Percentiles rank a stretch among this genome's conserved stretches.
Conservation (phyloP, 148 eudicot species). For the Rhododendron mucronatum region DNA sequence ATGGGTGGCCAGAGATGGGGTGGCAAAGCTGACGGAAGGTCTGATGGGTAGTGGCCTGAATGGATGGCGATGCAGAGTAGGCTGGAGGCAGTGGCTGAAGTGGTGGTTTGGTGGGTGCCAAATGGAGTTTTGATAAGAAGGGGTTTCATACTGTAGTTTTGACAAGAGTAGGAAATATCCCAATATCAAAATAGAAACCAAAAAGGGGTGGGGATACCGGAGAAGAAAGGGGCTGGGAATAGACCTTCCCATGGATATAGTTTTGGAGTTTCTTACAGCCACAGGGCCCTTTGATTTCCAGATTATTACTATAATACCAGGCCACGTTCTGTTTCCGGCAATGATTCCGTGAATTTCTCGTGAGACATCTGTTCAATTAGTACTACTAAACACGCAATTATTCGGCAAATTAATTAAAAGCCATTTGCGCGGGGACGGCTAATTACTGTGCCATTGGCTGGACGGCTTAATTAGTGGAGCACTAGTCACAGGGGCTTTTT, state of each 20-base stretch:
- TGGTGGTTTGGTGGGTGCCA: neutral
- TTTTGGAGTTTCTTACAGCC: conserved; percentile 6
- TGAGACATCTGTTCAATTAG: conserved; percentile 6
- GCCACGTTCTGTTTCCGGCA: neutral
- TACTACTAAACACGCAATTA: conserved; percentile 6
- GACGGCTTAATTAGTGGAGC: neutral
- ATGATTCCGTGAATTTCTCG: conserved; percentile 2
- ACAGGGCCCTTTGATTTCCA: neutral
- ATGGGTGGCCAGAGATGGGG: neutral
- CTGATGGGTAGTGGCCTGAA: neutral
- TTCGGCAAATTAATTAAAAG: neutral
- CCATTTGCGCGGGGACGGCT: neutral
- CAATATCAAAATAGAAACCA: neutral
- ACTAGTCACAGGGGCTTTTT: neutral
- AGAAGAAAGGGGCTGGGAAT: neutral
- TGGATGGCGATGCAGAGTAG: neutral
- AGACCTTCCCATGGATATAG: neutral
- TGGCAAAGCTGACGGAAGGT: neutral
- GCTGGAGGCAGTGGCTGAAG: neutral
- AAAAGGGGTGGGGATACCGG: neutral
- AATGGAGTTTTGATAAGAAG: neutral
- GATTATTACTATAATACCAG: conserved; percentile 16
- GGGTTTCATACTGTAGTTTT: neutral
- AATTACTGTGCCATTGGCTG: neutral
- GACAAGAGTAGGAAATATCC: neutral